Base-by-base conservation (phyloP, 441 rosid genomes). In the Geranium incanum region DNA sequence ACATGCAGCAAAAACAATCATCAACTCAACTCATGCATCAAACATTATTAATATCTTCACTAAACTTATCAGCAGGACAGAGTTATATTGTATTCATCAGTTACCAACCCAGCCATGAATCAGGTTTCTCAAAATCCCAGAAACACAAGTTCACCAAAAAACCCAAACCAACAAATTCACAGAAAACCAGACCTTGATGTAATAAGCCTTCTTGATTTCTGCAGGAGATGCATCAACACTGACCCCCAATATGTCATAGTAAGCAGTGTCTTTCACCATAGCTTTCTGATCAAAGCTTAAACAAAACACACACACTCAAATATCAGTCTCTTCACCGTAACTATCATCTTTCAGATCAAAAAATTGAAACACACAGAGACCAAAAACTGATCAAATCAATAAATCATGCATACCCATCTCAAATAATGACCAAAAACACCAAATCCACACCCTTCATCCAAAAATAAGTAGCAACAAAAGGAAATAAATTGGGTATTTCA, bases 171-270 rank as follows among this genome's bases (percentile, higher is more conserved):
- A 43, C 9, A 43, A 66, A 33, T 8, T 13, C 16, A 36, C 11
- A 7, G 33, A 73, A 28, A 11, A 39, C 62, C 78, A 72, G 76
- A 92, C 99, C 86, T 92, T 88, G 69, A 88, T 71, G 71, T 89
- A 87, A 79, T 90, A 95, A 74, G 99, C 99, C 84, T 90, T 95
- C 86, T 92, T 95, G 74, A 92, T 95, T 72, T 92, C 96, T 43
- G 89, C 88, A 1, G 93, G 66, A 0, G 99, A 83, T 5, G 97
- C 92, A 72, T 88, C 91, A 71, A 82, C 85, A n/a, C 66, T 76
- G 71, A 92, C 87, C 73, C 86, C 95, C 86, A 95, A 82, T 68
- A 84, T 63, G 55, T 92, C 93, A 71, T 95, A 95, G 63, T 87
- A 95, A 0, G 85, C 68, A 9, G 77, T 84, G 33, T 92, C 97